Base-by-base conservation (phyloP, 148 eudicot genomes). In the Salicornia ramosissima region DNA sequence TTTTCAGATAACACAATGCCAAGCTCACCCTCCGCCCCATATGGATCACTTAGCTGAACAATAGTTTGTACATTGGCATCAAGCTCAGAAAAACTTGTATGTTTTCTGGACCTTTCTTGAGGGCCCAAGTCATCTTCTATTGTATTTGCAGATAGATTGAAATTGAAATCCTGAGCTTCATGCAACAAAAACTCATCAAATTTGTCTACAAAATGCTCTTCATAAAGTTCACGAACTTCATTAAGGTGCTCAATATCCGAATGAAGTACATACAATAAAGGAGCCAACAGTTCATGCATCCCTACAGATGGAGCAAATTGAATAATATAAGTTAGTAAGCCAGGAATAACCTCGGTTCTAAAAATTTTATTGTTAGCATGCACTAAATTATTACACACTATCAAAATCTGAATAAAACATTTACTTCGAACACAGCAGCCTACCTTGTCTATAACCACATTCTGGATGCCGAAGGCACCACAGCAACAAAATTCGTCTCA, bases 261-360 rank as follows among this genome's bases (percentile, higher is more conserved):
- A 75, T 91, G 97, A 67, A 94, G 91, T 60, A 88, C 97, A 68
- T 88, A 91, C 45, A 89, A 71, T 54, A 91, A 73, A 36, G 99
- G 99, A 68, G 99, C 97, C 80, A 94, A 78, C 54, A 94, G 96
- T 79, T 94, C 99, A 71, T 94, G 99, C 99, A 94, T 94, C 68
- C 99, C 99, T 94, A 81, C 57, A 76, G 46, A 72, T 53, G 60
- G 65, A 73, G 49, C 51, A 45, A 64, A 3, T 12, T 25, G 31
- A 4, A 51, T 34, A 22, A 36, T 54, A 51, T 7, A 74, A 19
- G 33, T 63, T 19, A 71, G 33, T 43, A 56, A 10, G 49, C 19
- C 49, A 61, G 40, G 52, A 22, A 34, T 51, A 29, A 42, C 0
- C 1, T 43, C 15, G 15, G 56, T 25, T 52, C 36, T 18, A 51